Percentiles rank a stretch among this genome's conserved stretches.
These are phyloP conservation scores for Rhinocladiella mackenziei DNA, from an alignment of 2,329 filamentous ascomycete genomes.

Conservation along the genomic window DNA sequence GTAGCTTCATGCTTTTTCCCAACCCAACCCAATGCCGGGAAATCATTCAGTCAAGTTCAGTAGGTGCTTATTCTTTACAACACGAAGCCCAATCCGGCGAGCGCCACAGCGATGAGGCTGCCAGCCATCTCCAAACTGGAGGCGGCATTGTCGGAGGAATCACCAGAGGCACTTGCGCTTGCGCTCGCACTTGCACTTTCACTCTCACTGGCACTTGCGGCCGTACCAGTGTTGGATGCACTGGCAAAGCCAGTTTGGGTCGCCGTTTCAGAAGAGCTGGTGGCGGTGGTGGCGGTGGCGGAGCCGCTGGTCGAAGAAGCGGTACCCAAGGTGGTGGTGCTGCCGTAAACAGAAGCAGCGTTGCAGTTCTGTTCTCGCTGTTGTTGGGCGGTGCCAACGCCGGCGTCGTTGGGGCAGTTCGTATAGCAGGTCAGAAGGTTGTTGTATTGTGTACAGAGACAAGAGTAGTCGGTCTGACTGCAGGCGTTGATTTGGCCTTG, in stretches of 20 bases:
- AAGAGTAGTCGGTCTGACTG: conserved; percentile 49
- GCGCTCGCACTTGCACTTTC: conserved; percentile 30
- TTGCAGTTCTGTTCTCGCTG: conserved; percentile 39
- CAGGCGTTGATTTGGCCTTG: conserved; percentile 44
- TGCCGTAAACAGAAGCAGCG: conserved; percentile 40
- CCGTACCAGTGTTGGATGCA: conserved; percentile 18
- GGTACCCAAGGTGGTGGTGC: conserved; percentile 17
- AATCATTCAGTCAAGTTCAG: not conserved
- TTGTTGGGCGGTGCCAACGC: conserved; percentile 35
- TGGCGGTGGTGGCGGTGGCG: conserved; percentile 14
- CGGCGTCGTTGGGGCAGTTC: conserved; percentile 55
- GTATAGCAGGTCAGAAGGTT: conserved; percentile 59
- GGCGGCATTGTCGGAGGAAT: conserved; percentile 20
- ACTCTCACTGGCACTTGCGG: conserved; percentile 29
- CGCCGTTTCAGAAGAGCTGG: conserved; percentile 9
- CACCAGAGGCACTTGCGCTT: conserved; percentile 28
- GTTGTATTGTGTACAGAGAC: conserved; percentile 55
- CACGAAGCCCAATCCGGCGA: conserved; percentile 20
- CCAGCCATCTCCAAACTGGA: conserved; percentile 25
- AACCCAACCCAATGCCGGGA: conserved; percentile 1
- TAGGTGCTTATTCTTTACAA: conserved; percentile 5
- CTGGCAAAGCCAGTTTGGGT: conserved; percentile 17
- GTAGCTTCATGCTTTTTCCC: not conserved
- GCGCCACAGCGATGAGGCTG: conserved; percentile 31
- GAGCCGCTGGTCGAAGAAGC: conserved; percentile 21